phyloP scores from a whole-genome alignment of 768 basidiomycete genomes.

The Lyophyllum atratum region DNA sequence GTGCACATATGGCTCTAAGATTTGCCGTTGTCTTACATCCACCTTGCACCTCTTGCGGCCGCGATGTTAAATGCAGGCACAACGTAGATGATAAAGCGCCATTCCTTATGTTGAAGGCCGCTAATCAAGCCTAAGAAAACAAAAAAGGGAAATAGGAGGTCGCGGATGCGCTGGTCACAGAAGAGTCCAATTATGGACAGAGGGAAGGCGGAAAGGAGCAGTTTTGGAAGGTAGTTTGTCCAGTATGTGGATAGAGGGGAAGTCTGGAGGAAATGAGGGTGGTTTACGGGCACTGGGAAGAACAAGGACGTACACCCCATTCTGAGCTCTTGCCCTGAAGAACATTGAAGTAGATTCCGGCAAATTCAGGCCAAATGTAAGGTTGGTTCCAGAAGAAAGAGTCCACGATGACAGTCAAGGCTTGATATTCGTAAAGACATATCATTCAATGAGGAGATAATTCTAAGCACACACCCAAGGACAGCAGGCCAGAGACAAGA shows the following conservation, averaged over 20 bases:
- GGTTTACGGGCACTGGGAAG: neutral
- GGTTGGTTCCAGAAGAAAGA: conserved; percentile 81
- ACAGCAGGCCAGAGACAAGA: conserved; percentile 45
- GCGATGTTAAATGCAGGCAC: conserved; percentile 82
- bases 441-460: neutral
- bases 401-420: conserved; percentile 66
- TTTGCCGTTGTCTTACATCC: conserved; percentile 56
- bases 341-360: conserved; percentile 82
- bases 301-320: conserved; percentile 78
- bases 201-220: conserved; percentile 66
- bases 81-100: conserved; percentile 92
- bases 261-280: conserved; percentile 39
- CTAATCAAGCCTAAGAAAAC: conserved; percentile 68
- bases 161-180: conserved; percentile 49
- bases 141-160: conserved; percentile 52
- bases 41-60: conserved; percentile 64
- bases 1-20: neutral
- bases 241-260: conserved; percentile 75
- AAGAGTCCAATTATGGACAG: conserved; percentile 56
- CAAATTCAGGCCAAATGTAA: conserved; percentile 86
- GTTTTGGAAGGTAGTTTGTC: conserved; percentile 68
- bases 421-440: conserved; percentile 34
- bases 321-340: conserved; percentile 81
- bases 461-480: conserved; percentile 45
- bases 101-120: conserved; percentile 89